These are phyloP conservation scores for Hypomontagnella submonticulosa DNA, from an alignment of 495 filamentous ascomycete genomes.

Conservation along the genomic window DNA sequence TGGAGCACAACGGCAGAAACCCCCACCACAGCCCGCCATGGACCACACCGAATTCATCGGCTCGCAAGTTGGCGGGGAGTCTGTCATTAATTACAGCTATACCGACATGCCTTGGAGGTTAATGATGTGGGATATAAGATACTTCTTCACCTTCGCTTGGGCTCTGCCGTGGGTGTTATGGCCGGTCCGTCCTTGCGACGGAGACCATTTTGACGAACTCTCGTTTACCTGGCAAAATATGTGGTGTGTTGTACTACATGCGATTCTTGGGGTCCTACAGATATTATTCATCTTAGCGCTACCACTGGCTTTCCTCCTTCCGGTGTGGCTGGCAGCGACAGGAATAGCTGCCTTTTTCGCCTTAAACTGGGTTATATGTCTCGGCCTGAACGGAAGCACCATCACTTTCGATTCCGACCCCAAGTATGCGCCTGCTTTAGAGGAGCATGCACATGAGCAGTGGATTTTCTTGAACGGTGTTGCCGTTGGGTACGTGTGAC, in stretches of 20 bases:
- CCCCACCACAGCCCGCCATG: conserved; percentile 18
- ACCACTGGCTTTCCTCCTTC: conserved; percentile 59
- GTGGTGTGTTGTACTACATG: conserved; percentile 61
- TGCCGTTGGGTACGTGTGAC: conserved; percentile 62
- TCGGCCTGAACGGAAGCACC: conserved; percentile 60
- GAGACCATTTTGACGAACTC: conserved; percentile 68
- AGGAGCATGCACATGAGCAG: conserved; percentile 66
- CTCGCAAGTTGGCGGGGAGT: conserved; percentile 63
- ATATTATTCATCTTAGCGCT: conserved; percentile 60
- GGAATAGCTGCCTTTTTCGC: conserved; percentile 51
- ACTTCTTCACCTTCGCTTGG: conserved; percentile 62
- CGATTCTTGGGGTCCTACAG: conserved; percentile 63
- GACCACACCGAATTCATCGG: conserved; percentile 58
- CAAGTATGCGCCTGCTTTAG: conserved; percentile 54
- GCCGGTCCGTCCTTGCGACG: conserved; percentile 62
- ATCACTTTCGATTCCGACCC: conserved; percentile 56
- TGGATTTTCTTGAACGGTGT: conserved; percentile 84
- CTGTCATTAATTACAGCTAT: conserved; percentile 64
- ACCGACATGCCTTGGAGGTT: conserved; percentile 69
- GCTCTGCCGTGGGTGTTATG: conserved; percentile 64
- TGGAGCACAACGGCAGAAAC: conserved; percentile 13
- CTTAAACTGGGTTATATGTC: conserved; percentile 62
- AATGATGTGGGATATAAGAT: conserved; percentile 63
- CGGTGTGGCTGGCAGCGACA: conserved; percentile 59
- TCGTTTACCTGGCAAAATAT: conserved; percentile 62